phyloP scores from a whole-genome alignment of 176 grass and related monocot species.

The Ananas comosus region DNA sequence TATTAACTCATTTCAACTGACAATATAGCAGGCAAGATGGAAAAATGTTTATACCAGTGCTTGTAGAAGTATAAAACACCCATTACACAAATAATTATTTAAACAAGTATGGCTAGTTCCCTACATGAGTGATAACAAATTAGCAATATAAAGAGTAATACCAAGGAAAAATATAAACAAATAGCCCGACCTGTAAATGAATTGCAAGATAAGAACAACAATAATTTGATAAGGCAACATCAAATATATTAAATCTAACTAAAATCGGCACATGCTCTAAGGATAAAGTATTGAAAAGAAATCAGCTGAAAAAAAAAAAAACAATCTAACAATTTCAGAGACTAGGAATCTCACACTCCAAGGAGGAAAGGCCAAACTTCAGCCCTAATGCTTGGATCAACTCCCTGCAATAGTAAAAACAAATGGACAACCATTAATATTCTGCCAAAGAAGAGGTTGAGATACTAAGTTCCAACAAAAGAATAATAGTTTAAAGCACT shows the following conservation, averaged over 20 bases:
- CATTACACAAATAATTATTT: no score
- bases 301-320: not conserved
- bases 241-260: not conserved
- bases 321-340: not conserved
- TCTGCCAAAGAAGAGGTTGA: slow-evolving; percentile 7
- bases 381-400: slow-evolving; percentile 68
- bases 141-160: no score
- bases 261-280: not conserved
- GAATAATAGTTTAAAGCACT: not conserved
- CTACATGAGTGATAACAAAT: no score
- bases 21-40: no score
- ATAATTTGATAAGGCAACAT: not conserved
- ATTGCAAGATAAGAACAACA: not conserved
- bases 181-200: not conserved
- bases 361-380: slow-evolving; percentile 99
- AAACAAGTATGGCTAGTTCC: no score
- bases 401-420: slow-evolving; percentile 46
- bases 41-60: no score
- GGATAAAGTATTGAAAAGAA: not conserved
- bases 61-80: no score
- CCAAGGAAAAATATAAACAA: no score
- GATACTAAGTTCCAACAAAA: not conserved
- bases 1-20: no score
- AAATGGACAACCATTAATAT: not conserved
- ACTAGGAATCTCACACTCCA: slow-evolving; percentile 63